A percentile compares a stretch with the other conserved stretches of the same genome.
Evolutionary conservation across 78 protist species (phyloP).

Genomic region (Anaeramoeba flamelloides): DNA sequence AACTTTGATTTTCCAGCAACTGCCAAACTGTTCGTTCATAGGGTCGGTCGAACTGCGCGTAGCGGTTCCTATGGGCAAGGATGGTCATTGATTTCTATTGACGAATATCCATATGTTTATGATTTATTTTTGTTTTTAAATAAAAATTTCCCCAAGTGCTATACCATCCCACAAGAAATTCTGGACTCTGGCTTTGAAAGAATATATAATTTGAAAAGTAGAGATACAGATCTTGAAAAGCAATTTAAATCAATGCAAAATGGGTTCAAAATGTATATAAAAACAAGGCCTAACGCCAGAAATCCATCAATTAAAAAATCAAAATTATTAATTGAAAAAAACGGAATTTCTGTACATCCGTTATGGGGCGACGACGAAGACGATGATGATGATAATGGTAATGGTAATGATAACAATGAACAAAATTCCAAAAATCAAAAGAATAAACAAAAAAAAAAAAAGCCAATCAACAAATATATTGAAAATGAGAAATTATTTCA

Average conservation of each 20-base stretch:
- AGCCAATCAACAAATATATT: background rate
- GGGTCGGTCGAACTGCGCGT: constrained; percentile 97
- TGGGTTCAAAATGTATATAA: background rate
- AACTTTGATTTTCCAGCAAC: constrained; percentile 89
- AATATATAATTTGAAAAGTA: background rate
- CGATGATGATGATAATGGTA: too few species aligned
- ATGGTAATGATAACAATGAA: too few species aligned
- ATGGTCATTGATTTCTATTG: background rate
- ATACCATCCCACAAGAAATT: background rate
- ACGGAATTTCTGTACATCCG: background rate
- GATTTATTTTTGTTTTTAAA: background rate
- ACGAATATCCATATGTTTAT: constrained; percentile 13
- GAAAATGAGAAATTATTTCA: background rate
- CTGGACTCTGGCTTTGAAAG: background rate
- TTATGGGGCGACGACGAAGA: too few species aligned
- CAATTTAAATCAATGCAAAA: background rate
- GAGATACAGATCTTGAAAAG: background rate
- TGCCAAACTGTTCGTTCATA: constrained; percentile 93
- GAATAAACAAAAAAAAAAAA: too few species aligned
- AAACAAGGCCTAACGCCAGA: background rate
- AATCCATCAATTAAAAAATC: background rate
- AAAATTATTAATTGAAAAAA: background rate
- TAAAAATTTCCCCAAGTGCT: background rate
- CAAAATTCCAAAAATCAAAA: too few species aligned
- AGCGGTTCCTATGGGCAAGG: constrained; percentile 67